phyloP scores from a whole-genome alignment of 148 eudicot genomes.

The Cornus suecica region DNA sequence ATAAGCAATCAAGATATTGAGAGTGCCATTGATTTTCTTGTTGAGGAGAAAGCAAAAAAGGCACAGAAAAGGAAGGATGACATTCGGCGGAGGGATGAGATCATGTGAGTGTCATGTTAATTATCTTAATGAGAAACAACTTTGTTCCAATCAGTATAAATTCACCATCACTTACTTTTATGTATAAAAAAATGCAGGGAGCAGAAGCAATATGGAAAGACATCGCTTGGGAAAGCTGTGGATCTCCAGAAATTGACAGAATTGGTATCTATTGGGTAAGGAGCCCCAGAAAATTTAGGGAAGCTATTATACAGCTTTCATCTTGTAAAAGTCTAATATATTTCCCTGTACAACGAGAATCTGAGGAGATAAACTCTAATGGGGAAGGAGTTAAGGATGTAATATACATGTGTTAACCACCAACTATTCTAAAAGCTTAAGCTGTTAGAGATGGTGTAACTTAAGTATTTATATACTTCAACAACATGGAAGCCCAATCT shows the following conservation, averaged over 20 bases:
- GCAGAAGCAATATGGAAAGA: constrained; percentile 73
- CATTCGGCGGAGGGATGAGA: constrained; percentile 56
- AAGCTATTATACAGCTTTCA: not conserved
- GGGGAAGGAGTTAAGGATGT: not conserved
- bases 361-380: not conserved
- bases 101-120: constrained; percentile 40
- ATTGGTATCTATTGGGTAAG: constrained; percentile 69
- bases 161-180: not conserved
- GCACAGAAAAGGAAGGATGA: constrained; percentile 54
- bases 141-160: not conserved
- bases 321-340: not conserved
- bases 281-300: not conserved
- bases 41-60: constrained; percentile 62
- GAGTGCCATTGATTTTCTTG: constrained; percentile 72
- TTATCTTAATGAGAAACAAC: not conserved
- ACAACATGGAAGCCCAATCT: not conserved
- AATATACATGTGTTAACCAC: too few species aligned
- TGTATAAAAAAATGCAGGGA: constrained; percentile 51
- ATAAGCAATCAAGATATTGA: constrained; percentile 71
- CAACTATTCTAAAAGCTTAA: too few species aligned
- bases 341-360: not conserved
- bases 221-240: constrained; percentile 74
- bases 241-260: constrained; percentile 59
- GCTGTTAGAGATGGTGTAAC: too few species aligned
- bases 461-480: too few species aligned